phyloP scores from a whole-genome alignment of 1,139 yeast genomes.

The Debaryomycetaceae sp. region DNA sequence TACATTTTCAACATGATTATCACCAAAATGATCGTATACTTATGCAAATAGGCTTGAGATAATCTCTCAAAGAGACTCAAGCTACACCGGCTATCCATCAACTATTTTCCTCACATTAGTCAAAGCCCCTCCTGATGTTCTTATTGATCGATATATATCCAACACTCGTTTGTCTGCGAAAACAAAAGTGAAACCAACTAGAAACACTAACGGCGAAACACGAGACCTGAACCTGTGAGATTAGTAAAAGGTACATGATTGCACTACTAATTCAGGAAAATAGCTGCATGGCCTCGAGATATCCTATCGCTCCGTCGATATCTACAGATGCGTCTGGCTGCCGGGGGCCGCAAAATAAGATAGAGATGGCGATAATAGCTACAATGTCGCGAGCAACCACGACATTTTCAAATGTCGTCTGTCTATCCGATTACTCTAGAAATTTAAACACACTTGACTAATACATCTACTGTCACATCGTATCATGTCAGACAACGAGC shows the following conservation, averaged over 20 bases:
- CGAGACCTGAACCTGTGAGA: no score
- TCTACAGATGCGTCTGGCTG: no score
- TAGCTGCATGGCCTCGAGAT: no score
- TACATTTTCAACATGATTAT: conserved; percentile 48
- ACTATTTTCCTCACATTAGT: neutral
- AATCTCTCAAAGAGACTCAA: conserved; percentile 40
- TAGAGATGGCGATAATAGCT: neutral
- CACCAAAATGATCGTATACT: conserved; percentile 44
- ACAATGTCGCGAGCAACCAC: neutral
- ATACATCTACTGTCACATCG: neutral
- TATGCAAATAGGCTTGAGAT: conserved; percentile 59
- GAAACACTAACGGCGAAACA: conserved; percentile 1
- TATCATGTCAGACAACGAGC: conserved; percentile 33
- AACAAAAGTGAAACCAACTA: conserved; percentile 4
- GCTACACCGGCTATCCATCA: neutral
- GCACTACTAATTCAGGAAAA: no score
- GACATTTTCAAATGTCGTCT: conserved; percentile 5
- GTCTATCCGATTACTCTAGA: conserved; percentile 1
- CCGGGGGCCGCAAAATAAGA: no score
- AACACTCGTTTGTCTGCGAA: neutral
- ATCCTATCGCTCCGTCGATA: no score
- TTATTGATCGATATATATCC: neutral
- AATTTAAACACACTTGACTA: neutral
- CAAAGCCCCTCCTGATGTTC: neutral
- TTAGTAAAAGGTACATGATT: no score